Evolutionary conservation across 2,329 filamentous ascomycete species (phyloP).

Genomic region (Chrysoporthe deuterocubensis): DNA sequence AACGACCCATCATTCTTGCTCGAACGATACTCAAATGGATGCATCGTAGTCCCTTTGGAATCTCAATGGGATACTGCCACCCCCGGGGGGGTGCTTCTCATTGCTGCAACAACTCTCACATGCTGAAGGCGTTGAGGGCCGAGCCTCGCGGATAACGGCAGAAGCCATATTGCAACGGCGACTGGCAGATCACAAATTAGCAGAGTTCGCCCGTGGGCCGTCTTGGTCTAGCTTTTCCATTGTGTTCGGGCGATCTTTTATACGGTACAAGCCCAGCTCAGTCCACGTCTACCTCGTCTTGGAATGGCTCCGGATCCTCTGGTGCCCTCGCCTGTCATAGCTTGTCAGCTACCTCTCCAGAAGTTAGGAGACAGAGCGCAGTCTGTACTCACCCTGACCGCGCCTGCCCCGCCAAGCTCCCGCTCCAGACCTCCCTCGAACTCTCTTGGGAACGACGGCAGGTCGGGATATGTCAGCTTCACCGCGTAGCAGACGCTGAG

Average conservation of each 20-base stretch:
- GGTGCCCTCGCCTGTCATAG: slow-evolving; percentile 54
- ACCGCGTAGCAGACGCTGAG: slow-evolving; percentile 70
- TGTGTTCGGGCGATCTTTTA: not conserved
- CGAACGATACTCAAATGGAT: not conserved
- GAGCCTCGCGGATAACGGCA: not conserved
- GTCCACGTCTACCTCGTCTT: slow-evolving; percentile 34
- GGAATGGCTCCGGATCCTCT: slow-evolving; percentile 58
- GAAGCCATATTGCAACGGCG: not conserved
- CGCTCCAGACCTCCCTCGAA: slow-evolving; percentile 74
- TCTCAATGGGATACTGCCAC: too few species aligned
- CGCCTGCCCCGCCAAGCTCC: slow-evolving; percentile 74
- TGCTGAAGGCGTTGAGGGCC: too few species aligned
- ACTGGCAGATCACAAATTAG: not conserved
- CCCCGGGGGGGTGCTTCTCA: too few species aligned
- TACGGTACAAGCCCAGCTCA: slow-evolving; percentile 32
- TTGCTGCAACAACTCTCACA: too few species aligned
- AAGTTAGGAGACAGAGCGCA: not conserved
- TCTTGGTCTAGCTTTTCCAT: not conserved
- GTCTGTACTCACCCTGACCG: slow-evolving; percentile 62
- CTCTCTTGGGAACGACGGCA: slow-evolving; percentile 68
- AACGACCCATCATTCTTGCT: not conserved
- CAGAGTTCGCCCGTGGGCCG: not conserved
- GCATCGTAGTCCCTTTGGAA: too few species aligned
- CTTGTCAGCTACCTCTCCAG: slow-evolving; percentile 22
- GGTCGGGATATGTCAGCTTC: slow-evolving; percentile 73